Evolutionary conservation across 1,284 basidiomycete species (phyloP).

Genomic region (Marasmius oreades): DNA sequence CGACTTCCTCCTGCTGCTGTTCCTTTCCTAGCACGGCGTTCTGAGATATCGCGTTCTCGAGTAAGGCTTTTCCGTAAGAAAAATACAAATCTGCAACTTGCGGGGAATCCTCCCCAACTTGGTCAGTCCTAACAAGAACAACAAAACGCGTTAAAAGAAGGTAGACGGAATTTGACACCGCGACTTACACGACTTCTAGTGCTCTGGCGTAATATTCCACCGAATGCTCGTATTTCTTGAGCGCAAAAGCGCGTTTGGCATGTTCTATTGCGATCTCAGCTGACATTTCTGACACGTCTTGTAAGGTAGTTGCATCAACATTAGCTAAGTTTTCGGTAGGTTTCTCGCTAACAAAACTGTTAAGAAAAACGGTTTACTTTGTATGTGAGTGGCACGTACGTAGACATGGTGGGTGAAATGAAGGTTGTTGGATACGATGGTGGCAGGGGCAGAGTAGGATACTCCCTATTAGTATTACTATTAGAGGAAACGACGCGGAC

Average conservation of each 20-base stretch:
- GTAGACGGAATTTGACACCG: slow-evolving; percentile 23
- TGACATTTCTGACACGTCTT: slow-evolving; percentile 21
- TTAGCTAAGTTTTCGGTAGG: neutral
- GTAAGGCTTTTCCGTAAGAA: slow-evolving; percentile 80
- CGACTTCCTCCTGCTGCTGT: slow-evolving; percentile 46
- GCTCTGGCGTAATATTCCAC: slow-evolving; percentile 83
- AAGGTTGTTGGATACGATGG: neutral
- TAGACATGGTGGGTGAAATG: neutral
- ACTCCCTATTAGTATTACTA: too few relatives aligned
- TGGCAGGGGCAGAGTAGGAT: neutral
- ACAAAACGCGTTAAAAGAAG: slow-evolving; percentile 7
- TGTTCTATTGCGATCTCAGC: slow-evolving; percentile 64
- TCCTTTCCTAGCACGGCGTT: slow-evolving; percentile 84
- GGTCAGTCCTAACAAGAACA: slow-evolving; percentile 62
- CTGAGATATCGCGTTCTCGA: slow-evolving; percentile 84
- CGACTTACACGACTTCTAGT: slow-evolving; percentile 72
- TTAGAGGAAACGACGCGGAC: neutral
- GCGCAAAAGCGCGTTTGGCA: slow-evolving; percentile 82
- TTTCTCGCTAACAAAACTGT: neutral
- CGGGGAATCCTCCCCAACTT: slow-evolving; percentile 71
- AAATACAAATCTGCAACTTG: slow-evolving; percentile 83
- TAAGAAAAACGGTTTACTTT: neutral
- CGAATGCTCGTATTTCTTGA: slow-evolving; percentile 84
- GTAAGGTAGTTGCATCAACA: neutral
- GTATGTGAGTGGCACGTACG: neutral